Evolutionary conservation across 2,329 filamentous ascomycete genomes (phyloP).

Genomic region (Orbilia brochopaga): DNA sequence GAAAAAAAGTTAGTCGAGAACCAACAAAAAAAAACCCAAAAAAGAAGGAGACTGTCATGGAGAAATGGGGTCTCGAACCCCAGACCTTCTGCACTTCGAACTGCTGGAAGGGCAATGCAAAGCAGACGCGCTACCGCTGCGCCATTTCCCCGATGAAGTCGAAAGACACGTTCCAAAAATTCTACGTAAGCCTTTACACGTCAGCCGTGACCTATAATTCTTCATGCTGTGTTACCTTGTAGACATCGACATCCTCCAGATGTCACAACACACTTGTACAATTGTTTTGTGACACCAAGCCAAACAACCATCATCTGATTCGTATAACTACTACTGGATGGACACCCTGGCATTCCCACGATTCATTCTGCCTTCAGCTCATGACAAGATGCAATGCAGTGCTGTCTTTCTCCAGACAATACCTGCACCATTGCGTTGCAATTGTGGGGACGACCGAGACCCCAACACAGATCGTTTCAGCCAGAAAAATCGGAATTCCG

Average conservation of each 20-base stretch:
- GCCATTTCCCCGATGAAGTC: slow-evolving; percentile 36
- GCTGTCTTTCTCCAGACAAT: too few relatives aligned
- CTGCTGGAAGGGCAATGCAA: slow-evolving; percentile 18
- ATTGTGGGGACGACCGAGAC: slow-evolving; percentile 1
- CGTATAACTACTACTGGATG: too few relatives aligned
- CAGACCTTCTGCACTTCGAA: slow-evolving; percentile 36
- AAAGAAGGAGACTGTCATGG: slow-evolving; percentile 3
- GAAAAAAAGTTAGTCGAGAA: neutral
- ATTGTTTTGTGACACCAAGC: too few relatives aligned
- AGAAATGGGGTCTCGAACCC: slow-evolving; percentile 49
- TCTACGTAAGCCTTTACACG: neutral
- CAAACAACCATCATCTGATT: too few relatives aligned
- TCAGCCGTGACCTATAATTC: too few relatives aligned
- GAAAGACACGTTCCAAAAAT: slow-evolving; percentile 5
- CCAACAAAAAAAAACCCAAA: slow-evolving; percentile 15
- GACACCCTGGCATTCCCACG: too few relatives aligned
- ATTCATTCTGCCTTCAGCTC: too few relatives aligned
- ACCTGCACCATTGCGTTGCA: neutral
- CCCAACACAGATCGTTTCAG: slow-evolving; percentile 1
- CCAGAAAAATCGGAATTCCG: neutral
- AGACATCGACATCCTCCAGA: too few relatives aligned
- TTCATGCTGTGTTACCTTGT: neutral
- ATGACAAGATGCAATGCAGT: too few relatives aligned
- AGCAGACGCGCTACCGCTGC: slow-evolving; percentile 50
- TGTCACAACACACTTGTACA: too few relatives aligned